Evolutionary conservation across 805 yeast species (phyloP).

Genomic region (Dipodascus albidus): DNA sequence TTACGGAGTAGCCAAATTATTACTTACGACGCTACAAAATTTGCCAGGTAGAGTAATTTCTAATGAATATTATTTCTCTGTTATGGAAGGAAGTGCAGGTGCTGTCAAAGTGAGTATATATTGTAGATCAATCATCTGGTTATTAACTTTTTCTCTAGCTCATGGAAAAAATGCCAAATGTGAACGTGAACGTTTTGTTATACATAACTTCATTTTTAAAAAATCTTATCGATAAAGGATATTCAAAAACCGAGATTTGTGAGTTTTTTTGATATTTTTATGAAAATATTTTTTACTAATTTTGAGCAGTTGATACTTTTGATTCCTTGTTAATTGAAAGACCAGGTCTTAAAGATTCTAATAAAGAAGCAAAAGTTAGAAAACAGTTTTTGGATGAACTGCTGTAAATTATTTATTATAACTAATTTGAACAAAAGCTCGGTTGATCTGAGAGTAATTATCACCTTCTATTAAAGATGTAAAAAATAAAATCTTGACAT

Average conservation of each 20-base stretch:
- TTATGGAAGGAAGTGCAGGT: slow-evolving; percentile 13
- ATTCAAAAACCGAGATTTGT: slow-evolving; percentile 11
- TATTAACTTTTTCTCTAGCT: slow-evolving; percentile 8
- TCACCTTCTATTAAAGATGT: too few relatives aligned
- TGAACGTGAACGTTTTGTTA: slow-evolving; percentile 32
- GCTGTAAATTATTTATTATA: not conserved
- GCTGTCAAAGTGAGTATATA: not conserved
- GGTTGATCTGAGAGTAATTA: too few relatives aligned
- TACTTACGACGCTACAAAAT: slow-evolving; percentile 22
- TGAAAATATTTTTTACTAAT: not conserved
- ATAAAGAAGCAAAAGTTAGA: not conserved
- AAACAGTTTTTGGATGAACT: not conserved
- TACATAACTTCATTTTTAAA: slow-evolving; percentile 30
- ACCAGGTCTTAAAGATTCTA: not conserved
- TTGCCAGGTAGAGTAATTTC: slow-evolving; percentile 34
- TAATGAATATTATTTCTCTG: slow-evolving; percentile 17
- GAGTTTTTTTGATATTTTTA: not conserved
- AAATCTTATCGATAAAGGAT: slow-evolving; percentile 21
- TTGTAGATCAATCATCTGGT: slow-evolving; percentile 18
- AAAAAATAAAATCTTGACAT: too few relatives aligned
- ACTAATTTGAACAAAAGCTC: too few relatives aligned
- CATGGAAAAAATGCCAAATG: slow-evolving; percentile 30
- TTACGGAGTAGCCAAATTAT: slow-evolving; percentile 29
- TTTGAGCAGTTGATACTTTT: not conserved
- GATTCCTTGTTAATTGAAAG: not conserved